Evolutionary conservation across 1,139 yeast species (phyloP), one percentile per base, ranked within the genome.

Genomic region (Saccharomyces hybrid): DNA sequence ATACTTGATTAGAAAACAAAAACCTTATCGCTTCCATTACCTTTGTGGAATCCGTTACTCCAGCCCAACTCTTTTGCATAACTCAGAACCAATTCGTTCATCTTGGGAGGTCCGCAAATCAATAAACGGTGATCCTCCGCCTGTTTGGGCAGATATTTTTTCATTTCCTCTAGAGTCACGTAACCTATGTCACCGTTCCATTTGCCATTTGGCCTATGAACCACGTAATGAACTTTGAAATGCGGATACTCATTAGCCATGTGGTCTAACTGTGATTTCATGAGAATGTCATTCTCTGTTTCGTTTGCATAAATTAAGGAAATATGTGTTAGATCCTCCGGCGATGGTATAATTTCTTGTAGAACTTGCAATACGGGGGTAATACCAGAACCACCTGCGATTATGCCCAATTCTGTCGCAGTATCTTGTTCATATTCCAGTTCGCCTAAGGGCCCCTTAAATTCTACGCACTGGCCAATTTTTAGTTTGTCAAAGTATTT

Each of bases 371-470:
- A 75, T 64, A 85, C 82, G 23, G 95, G 93, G n/a, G 95, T 86
- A 57, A 86, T 84, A 54, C 93, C 93, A 0, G 90, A 81, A 14
- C 93, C 93, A 61, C 91, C 93, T n/a, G 91, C 91, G 61, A 86
- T 76, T 73, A 86, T 77, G 13, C 83, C 84, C 58, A 86, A 76
- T 56, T 81, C 79, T 57, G 78, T 78, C 47, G 82, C 83, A 75
- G 81, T 78, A 65, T 84, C 84, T 27, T 82, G 69, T 32, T 70
- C 67, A 68, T 86, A 86, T 55, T 78, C 72, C 69, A 86, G 80
- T 66, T 84, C 77, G 11, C 95, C 95, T 53, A 86, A 86, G 27
- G 93, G 90, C 3, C 95, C 95, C 69, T 84, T 79, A 64, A 86
- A 86, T 60, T 80, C 80, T 42, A 84, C 87, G 20, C 79, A 76